Evolutionary conservation across 139 green algal genomes (phyloP).

Genomic region (Tetradesmus obliquus): DNA sequence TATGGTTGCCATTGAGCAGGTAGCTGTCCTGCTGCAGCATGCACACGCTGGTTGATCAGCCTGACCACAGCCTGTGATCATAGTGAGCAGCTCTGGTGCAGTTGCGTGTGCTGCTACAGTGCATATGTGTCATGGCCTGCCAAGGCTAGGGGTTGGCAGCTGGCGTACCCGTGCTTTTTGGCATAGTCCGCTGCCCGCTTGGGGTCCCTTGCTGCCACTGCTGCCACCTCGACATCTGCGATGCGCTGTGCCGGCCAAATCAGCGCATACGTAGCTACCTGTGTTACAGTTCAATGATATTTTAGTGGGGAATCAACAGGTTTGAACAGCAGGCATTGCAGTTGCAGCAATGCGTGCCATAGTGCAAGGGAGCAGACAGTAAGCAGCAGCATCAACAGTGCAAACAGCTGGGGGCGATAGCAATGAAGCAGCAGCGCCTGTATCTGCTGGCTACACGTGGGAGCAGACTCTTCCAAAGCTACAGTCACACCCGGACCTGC

Average conservation of each 20-base stretch:
- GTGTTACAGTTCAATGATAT: neutral
- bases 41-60: too few relatives aligned
- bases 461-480: too few relatives aligned
- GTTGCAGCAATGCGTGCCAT: neutral
- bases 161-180: slow-evolving; percentile 46
- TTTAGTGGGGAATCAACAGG: neutral
- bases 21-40: too few relatives aligned
- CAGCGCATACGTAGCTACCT: slow-evolving; percentile 60
- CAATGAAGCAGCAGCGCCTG: neutral
- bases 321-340: neutral
- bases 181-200: slow-evolving; percentile 52
- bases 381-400: too few relatives aligned
- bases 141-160: too few relatives aligned
- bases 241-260: slow-evolving; percentile 54
- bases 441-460: neutral
- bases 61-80: too few relatives aligned
- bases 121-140: too few relatives aligned
- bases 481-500: neutral
- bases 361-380: too few relatives aligned
- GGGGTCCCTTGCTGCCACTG: slow-evolving; percentile 55
- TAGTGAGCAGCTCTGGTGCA: too few relatives aligned
- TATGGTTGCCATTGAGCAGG: too few relatives aligned
- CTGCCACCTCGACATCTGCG: slow-evolving; percentile 47
- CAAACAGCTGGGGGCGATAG: neutral
- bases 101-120: neutral